Evolutionary conservation across 495 filamentous ascomycete species (phyloP), one percentile per base, ranked within the genome.

Genomic region (Hypoxylon rickii): DNA sequence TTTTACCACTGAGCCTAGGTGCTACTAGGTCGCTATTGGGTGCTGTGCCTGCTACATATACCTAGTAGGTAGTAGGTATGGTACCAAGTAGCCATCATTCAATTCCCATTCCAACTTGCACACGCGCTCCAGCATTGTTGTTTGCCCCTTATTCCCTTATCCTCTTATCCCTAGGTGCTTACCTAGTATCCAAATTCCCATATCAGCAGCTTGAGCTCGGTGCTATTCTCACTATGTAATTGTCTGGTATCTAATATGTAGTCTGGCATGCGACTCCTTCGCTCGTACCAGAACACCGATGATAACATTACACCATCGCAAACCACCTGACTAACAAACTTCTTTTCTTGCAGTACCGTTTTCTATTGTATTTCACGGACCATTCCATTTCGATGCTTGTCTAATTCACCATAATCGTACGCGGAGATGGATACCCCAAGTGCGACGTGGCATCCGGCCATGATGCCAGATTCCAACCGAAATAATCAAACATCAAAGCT

Each of bases 391-490:
- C 58, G 48, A 66, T 54, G 39, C 56, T 58, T 63, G 67, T 64
- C 66, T 66, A 49, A 59, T 61, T 67, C 46, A 64, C 58, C 31
- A 44, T 55, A 50, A 52, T 57, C 61, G 75, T 77, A 57, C 53
- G 20, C 52, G 71, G 46, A 68, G 52, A 70, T 68, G 54, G 71
- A 73, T 62, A 63, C 66, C 47, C 68, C 71, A 44, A 73, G 55
- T 54, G 68, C 76, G 53, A 75, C 77, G 49, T 83, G 80, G 80
- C 70, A 83, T 67, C 80, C 80, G 51, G 80, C 80, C 18, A 70
- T 76, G 64, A 79, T 77, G 79, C 80, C 80, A 49, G 73, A 81
- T 52, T 70, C 70, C 47, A 54, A 53, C 55, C 64, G 59, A 39
- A 60, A 71, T 53, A 50, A 57, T 51, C 44, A 62, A 52, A 48